Percentiles rank a stretch among this genome's conserved stretches.
Evolutionary conservation across 2,329 filamentous ascomycete genomes (phyloP).

Genomic region (Daldinia sp.): DNA sequence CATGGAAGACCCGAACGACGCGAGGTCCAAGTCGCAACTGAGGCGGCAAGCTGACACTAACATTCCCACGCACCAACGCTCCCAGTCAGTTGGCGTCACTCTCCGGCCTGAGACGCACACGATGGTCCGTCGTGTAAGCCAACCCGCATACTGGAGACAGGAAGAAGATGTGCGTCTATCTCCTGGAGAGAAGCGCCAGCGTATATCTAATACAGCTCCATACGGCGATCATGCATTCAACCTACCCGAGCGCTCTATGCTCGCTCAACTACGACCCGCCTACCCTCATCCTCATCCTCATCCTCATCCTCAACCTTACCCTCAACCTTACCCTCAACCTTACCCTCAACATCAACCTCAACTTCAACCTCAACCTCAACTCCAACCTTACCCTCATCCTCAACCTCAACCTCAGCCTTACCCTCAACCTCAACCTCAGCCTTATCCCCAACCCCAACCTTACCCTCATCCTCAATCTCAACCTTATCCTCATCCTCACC

Average conservation of each 20-base stretch:
- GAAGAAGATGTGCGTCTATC: slow-evolving; percentile 37
- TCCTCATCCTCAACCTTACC: slow-evolving; percentile 47
- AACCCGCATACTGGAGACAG: slow-evolving; percentile 41
- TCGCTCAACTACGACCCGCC: slow-evolving; percentile 39
- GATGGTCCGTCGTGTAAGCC: slow-evolving; percentile 49
- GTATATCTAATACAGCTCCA: slow-evolving; percentile 41
- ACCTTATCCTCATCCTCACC: not conserved
- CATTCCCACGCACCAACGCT: slow-evolving; percentile 50
- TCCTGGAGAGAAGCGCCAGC: slow-evolving; percentile 50
- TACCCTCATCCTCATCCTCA: slow-evolving; percentile 50
- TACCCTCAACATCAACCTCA: slow-evolving; percentile 19
- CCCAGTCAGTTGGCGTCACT: slow-evolving; percentile 53
- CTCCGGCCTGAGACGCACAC: slow-evolving; percentile 41
- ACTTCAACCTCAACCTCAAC: too few species aligned
- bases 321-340: slow-evolving; percentile 29
- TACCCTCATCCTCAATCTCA: too few species aligned
- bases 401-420: too few species aligned
- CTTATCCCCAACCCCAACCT: too few species aligned
- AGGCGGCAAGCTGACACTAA: slow-evolving; percentile 46
- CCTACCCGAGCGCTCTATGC: slow-evolving; percentile 27
- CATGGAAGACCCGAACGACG: slow-evolving; percentile 52
- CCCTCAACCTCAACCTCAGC: too few species aligned
- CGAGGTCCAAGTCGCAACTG: slow-evolving; percentile 45
- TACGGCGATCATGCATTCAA: slow-evolving; percentile 34
- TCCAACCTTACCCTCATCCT: too few species aligned